These are phyloP conservation scores for Termitomyces sp. DNA, from an alignment of 768 basidiomycete species.

Conservation along the genomic window DNA sequence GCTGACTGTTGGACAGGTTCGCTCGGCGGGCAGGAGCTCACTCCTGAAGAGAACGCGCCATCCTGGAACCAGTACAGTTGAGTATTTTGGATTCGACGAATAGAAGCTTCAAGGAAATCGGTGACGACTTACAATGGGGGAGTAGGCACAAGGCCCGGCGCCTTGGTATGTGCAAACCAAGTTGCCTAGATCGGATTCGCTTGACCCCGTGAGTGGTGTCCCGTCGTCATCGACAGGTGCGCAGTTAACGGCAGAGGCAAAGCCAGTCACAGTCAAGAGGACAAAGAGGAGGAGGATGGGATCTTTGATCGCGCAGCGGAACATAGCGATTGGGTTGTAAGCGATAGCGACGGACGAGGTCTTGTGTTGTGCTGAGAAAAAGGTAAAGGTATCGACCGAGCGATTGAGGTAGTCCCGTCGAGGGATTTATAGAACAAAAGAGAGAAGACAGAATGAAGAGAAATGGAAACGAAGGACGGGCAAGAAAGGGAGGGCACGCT, in stretches of 20 bases:
- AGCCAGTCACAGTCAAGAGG: neutral
- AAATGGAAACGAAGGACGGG: neutral
- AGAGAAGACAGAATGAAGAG: neutral
- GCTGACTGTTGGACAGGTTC: conserved; percentile 2
- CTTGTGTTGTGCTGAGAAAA: too few relatives aligned
- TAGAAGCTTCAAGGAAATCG: neutral
- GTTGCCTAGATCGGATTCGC: neutral
- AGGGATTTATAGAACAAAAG: conserved; percentile 4
- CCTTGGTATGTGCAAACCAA: conserved; percentile 9
- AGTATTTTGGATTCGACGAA: neutral
- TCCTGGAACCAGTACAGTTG: neutral
- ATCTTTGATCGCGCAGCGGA: neutral
- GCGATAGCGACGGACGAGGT: too few relatives aligned
- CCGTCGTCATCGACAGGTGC: conserved; percentile 4
- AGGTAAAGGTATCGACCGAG: neutral
- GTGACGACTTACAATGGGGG: conserved; percentile 4
- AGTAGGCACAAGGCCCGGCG: conserved; percentile 4
- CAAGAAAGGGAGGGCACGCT: neutral
- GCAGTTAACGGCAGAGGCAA: conserved; percentile 9
- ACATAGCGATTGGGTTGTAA: neutral
- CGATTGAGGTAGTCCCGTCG: neutral
- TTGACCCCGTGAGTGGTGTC: conserved; percentile 3
- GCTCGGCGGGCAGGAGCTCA: conserved; percentile 1
- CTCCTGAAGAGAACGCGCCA: conserved; percentile 10
- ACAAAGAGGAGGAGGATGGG: neutral